Conservation (phyloP, 371 early-diverging fungal species). For the Capniomyces stellatus region DNA sequence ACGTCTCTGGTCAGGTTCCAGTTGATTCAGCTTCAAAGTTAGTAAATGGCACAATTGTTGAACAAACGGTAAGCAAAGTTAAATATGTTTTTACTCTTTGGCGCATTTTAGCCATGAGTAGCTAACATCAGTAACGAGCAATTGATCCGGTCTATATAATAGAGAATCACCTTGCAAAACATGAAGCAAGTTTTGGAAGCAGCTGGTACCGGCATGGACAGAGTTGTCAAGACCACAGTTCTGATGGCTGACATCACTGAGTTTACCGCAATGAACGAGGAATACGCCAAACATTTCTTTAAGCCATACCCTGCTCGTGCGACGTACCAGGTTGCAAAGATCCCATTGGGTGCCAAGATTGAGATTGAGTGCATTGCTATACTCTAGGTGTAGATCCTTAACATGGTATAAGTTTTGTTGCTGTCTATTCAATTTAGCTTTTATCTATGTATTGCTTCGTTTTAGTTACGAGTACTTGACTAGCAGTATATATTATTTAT, state of each 20-base stretch:
- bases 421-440: no score
- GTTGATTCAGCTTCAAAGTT: not conserved
- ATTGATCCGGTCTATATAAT: not conserved
- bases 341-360: conserved; percentile 71
- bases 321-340: conserved; percentile 74
- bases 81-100: not conserved
- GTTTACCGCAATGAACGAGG: conserved; percentile 68
- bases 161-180: conserved; percentile 35
- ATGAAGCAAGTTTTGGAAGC: conserved; percentile 55
- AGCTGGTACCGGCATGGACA: conserved; percentile 47
- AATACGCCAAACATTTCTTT: conserved; percentile 53
- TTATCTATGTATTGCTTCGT: no score
- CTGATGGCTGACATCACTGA: conserved; percentile 80
- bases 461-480: no score
- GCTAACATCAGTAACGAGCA: not conserved
- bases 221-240: conserved; percentile 82
- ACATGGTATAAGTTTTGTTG: no score
- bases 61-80: not conserved
- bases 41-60: not conserved
- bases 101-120: no score
- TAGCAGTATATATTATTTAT: no score
- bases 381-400: no score
- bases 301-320: conserved; percentile 64
- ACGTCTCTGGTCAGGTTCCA: not conserved
- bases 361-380: conserved; percentile 81